phyloP scores from a whole-genome alignment of 2,329 filamentous ascomycete species.

The Madurella fahalii region DNA sequence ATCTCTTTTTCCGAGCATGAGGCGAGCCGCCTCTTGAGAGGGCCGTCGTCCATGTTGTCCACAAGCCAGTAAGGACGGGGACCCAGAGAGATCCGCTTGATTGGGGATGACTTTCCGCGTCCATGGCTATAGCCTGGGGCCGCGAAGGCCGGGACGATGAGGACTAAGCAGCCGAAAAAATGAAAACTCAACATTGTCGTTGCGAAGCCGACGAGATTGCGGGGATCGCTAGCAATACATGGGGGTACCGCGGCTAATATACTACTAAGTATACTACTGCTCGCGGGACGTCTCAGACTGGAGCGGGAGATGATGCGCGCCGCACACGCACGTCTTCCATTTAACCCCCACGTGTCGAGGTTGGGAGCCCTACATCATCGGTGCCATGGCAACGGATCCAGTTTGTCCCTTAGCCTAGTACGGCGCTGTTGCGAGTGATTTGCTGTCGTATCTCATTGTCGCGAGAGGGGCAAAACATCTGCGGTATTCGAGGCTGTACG shows the following conservation, averaged over 20 bases:
- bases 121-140: not conserved
- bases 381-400: too few relatives aligned
- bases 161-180: conserved; percentile 1
- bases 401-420: too few relatives aligned
- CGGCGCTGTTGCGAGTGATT: too few relatives aligned
- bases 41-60: conserved; percentile 56
- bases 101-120: conserved; percentile 2
- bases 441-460: too few relatives aligned
- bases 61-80: conserved; percentile 62
- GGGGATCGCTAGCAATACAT: not conserved
- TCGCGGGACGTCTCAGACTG: not conserved
- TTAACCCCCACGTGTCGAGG: too few relatives aligned
- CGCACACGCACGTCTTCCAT: too few relatives aligned
- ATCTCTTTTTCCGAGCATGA: conserved; percentile 54
- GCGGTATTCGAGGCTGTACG: too few relatives aligned
- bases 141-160: conserved; percentile 1
- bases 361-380: too few relatives aligned
- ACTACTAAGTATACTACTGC: not conserved
- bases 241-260: not conserved
- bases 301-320: too few relatives aligned
- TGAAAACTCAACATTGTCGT: not conserved
- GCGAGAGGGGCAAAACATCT: too few relatives aligned
- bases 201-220: not conserved
- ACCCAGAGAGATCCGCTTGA: conserved; percentile 54
- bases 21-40: conserved; percentile 56